Evolutionary conservation across 495 filamentous ascomycete species (phyloP).

Genomic region (Daldinia concentrica): DNA sequence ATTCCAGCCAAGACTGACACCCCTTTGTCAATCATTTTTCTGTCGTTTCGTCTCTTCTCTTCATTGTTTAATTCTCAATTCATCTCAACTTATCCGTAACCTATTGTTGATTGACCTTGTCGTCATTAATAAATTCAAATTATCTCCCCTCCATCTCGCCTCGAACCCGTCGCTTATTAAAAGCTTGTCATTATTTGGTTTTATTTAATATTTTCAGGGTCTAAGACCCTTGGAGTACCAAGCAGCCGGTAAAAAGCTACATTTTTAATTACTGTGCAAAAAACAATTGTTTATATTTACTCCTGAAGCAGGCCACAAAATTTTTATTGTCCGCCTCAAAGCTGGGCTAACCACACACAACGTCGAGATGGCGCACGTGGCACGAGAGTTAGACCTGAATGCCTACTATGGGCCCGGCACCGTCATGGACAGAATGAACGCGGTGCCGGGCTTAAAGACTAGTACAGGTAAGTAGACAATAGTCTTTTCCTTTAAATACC

Average conservation of each 20-base stretch:
- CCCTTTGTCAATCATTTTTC: constrained; percentile 36
- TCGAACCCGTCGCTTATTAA: neutral
- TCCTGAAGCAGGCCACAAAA: constrained; percentile 23
- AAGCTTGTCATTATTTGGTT: constrained; percentile 22
- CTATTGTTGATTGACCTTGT: constrained; percentile 22
- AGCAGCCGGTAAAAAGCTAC: constrained; percentile 37
- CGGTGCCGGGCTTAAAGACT: constrained; percentile 59
- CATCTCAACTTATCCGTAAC: constrained; percentile 18
- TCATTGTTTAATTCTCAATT: constrained; percentile 14
- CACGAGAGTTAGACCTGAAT: constrained; percentile 58
- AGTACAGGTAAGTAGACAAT: constrained; percentile 56
- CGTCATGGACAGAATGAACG: constrained; percentile 58
- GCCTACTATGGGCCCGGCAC: constrained; percentile 51
- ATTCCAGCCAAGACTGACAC: constrained; percentile 36
- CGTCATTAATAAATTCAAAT: constrained; percentile 22
- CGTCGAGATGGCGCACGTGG: constrained; percentile 50
- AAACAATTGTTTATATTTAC: constrained; percentile 24
- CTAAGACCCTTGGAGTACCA: constrained; percentile 36
- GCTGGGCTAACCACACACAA: constrained; percentile 41
- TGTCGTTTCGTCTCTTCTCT: constrained; percentile 25
- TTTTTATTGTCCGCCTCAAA: constrained; percentile 24
- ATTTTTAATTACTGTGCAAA: constrained; percentile 33
- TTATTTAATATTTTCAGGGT: constrained; percentile 26
- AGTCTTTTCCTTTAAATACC: constrained; percentile 17
- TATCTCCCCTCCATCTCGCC: neutral